These are phyloP conservation scores for Mycena belliarum DNA, from an alignment of 768 basidiomycete genomes.

Conservation along the genomic window DNA sequence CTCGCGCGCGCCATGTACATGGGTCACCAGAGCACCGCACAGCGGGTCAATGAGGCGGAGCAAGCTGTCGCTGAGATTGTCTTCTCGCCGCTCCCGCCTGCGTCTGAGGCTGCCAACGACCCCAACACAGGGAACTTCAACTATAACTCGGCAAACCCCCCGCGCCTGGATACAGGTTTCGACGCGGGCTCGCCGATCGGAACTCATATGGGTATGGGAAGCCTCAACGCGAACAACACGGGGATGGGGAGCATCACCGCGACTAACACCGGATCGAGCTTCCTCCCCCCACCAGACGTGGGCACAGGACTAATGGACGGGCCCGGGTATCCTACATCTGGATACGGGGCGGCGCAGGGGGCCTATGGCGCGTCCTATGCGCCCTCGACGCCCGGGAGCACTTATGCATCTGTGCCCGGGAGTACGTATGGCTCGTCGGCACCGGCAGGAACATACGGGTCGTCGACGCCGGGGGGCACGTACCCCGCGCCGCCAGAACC, in stretches of 20 bases:
- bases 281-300: conserved; percentile 18
- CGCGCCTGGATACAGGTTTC: conserved; percentile 6
- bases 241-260: neutral
- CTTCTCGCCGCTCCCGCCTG: conserved; percentile 41
- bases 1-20: conserved; percentile 71
- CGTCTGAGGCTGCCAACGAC: conserved; percentile 22
- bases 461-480: neutral
- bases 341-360: neutral
- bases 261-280: neutral
- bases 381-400: too few species aligned
- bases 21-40: conserved; percentile 62
- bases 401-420: neutral
- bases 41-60: conserved; percentile 63
- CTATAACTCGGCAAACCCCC: too few species aligned
- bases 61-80: conserved; percentile 53
- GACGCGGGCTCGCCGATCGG: neutral
- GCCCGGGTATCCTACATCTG: too few species aligned
- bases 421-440: neutral
- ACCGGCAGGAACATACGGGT: neutral
- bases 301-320: conserved; percentile 13
- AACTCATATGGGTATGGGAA: conserved; percentile 1
- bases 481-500: neutral
- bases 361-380: neutral
- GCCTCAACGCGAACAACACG: neutral
- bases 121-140: too few species aligned